Percentiles rank a stretch among this genome's conserved stretches.
Evolutionary conservation across 202 grass and related monocot species (phyloP).

Genomic region (Setaria viridis): DNA sequence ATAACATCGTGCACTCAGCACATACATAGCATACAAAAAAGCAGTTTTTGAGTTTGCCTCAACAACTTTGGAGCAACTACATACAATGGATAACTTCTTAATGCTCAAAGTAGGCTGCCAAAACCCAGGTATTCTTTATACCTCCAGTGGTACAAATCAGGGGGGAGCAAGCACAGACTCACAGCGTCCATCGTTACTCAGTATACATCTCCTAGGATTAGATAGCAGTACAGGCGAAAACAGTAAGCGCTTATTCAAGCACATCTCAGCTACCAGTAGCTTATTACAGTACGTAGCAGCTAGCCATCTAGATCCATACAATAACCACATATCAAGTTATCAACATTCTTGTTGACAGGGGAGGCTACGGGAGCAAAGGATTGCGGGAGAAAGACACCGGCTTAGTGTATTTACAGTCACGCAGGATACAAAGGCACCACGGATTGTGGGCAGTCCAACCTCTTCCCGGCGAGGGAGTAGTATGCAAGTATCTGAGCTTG

Average conservation of each 20-base stretch:
- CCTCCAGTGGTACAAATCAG: conserved; percentile 36
- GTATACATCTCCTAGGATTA: conserved; percentile 57
- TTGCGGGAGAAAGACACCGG: neutral
- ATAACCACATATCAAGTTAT: conserved; percentile 50
- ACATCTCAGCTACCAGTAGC: conserved; percentile 51
- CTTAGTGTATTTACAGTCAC: conserved; percentile 69
- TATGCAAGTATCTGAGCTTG: conserved; percentile 80
- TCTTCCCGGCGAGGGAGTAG: conserved; percentile 70
- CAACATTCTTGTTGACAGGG: conserved; percentile 38
- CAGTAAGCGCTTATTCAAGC: conserved; percentile 46
- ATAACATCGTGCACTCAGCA: conserved; percentile 9
- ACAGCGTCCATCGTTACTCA: conserved; percentile 33
- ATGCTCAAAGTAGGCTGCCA: conserved; percentile 16
- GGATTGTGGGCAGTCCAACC: conserved; percentile 63
- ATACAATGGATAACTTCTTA: neutral
- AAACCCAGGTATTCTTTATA: conserved; percentile 50
- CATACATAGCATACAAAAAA: neutral
- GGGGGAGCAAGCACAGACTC: conserved; percentile 27
- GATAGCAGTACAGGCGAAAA: conserved; percentile 50
- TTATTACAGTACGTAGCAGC: conserved; percentile 58
- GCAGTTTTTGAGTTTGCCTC: neutral
- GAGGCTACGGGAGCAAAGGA: conserved; percentile 1
- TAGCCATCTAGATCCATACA: conserved; percentile 53
- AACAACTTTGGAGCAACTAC: neutral
- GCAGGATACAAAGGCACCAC: conserved; percentile 69